Base-by-base conservation (phyloP, 2,329 filamentous ascomycete species). In the Helotiales sp. region DNA sequence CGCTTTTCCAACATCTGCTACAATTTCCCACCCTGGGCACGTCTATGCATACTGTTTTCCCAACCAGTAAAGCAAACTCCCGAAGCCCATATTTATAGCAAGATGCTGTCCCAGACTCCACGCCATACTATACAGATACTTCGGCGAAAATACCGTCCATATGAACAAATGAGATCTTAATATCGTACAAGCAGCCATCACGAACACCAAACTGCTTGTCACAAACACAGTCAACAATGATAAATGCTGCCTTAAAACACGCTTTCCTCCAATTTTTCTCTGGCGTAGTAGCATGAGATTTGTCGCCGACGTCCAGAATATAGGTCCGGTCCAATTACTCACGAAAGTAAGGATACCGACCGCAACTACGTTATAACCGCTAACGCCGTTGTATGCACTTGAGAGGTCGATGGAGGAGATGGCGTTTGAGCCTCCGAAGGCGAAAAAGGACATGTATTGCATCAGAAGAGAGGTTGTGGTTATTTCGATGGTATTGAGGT, bases 131-230 rank as follows among this genome's bases (percentile, higher is more conserved):
- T 96, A 99, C 64, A 99, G 76, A 73, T 93, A 98, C 74, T 98
- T 99, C 0, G 95, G 95, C 63, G 91, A 96, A 73, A 99, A 99
- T 10, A 99, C 95, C 0, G 93, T 98, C 95, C 95, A 99, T 61
- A 99, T 93, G 71, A 99, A 99, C 57, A 99, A 74, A 78, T 99
- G 95, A 29, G 90, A 91, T 64, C 93, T 80, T 70, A 99, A 73
- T 7, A 83, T 79, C 48, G 89, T 92, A 73, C 95, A 99, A 15
- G 93, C 92, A 13, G 82, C 84, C 93, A 98, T 98, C 24, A 97
- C 88, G 47, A 85, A 88, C 2, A 85, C 74, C 53, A 90, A 74
- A 62, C 85, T 85, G 1, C 78, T 77, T 1, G 88, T 81, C 10
- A 83, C 77, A 71, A 95, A 96, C 10, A 88, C 72, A 1, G 92